These are phyloP conservation scores for Coprinopsis sp. DNA, from an alignment of 768 basidiomycete genomes.

Conservation along the genomic window DNA sequence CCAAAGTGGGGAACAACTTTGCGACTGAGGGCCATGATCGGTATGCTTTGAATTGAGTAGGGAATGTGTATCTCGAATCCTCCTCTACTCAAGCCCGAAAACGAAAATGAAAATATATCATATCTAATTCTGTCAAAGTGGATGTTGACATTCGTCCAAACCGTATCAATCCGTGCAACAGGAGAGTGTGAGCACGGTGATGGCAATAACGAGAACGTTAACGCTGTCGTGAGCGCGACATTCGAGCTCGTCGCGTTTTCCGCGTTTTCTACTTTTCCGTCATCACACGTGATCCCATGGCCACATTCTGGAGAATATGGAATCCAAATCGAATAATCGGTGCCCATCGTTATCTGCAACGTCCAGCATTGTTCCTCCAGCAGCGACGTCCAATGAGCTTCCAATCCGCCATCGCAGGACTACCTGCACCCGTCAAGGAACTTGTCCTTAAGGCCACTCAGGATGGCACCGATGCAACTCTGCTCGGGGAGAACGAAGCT, in stretches of 20 bases:
- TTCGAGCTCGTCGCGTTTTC: neutral
- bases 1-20: slow-evolving; percentile 76
- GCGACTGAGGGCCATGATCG: slow-evolving; percentile 37
- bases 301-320: slow-evolving; percentile 1
- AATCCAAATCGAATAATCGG: slow-evolving; percentile 1
- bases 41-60: slow-evolving; percentile 12
- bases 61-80: neutral
- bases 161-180: too few relatives aligned
- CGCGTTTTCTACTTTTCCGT: neutral
- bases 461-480: slow-evolving; percentile 26
- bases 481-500: slow-evolving; percentile 10
- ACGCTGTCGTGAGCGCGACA: too few relatives aligned
- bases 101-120: too few relatives aligned
- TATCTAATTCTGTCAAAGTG: too few relatives aligned
- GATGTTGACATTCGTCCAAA: too few relatives aligned
- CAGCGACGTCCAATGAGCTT: slow-evolving; percentile 46
- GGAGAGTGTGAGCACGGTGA: too few relatives aligned
- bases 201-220: too few relatives aligned
- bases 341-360: slow-evolving; percentile 7
- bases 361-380: slow-evolving; percentile 1
- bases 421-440: slow-evolving; percentile 46
- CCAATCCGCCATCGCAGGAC: slow-evolving; percentile 41
- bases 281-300: slow-evolving; percentile 1
- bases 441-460: slow-evolving; percentile 48
- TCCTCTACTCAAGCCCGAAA: too few relatives aligned